phyloP scores from a whole-genome alignment of 2,329 filamentous ascomycete species.

The Claviceps digitariae region DNA sequence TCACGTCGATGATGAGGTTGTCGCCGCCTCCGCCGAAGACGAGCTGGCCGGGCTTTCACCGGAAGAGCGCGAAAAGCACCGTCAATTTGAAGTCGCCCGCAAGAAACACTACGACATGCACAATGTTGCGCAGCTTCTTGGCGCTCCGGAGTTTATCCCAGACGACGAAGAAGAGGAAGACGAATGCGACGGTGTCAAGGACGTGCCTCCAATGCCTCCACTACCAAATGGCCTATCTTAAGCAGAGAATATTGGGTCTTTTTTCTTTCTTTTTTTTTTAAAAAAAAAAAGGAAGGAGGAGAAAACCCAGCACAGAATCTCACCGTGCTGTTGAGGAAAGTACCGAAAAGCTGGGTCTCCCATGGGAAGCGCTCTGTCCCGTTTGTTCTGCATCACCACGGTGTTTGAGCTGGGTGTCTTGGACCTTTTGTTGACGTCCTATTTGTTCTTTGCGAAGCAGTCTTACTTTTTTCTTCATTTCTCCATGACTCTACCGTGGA shows the following conservation, averaged over 20 bases:
- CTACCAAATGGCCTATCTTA: constrained; percentile 27
- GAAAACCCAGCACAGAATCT: not conserved
- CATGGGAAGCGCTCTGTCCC: not conserved
- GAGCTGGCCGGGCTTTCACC: constrained; percentile 39
- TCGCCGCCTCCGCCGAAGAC: constrained; percentile 45
- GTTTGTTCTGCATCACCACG: not conserved
- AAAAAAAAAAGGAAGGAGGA: not conserved
- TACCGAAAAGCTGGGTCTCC: not conserved
- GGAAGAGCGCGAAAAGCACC: constrained; percentile 83
- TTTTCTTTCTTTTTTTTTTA: too few species aligned
- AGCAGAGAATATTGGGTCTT: not conserved
- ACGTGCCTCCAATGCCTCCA: constrained; percentile 28
- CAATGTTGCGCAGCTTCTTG: constrained; percentile 77
- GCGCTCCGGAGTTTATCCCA: constrained; percentile 55
- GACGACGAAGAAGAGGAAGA: constrained; percentile 40
- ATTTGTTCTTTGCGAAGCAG: constrained; percentile 1
- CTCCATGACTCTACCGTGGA: not conserved
- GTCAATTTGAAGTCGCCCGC: constrained; percentile 76
- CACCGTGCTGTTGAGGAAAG: not conserved
- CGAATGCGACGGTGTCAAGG: constrained; percentile 13
- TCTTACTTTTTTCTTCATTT: not conserved
- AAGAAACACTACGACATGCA: constrained; percentile 99
- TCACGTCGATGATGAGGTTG: constrained; percentile 56
- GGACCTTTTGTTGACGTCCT: not conserved
- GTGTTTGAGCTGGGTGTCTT: not conserved